Conservation (phyloP, 257 asterid genomes). For the Misopates orontium region DNA sequence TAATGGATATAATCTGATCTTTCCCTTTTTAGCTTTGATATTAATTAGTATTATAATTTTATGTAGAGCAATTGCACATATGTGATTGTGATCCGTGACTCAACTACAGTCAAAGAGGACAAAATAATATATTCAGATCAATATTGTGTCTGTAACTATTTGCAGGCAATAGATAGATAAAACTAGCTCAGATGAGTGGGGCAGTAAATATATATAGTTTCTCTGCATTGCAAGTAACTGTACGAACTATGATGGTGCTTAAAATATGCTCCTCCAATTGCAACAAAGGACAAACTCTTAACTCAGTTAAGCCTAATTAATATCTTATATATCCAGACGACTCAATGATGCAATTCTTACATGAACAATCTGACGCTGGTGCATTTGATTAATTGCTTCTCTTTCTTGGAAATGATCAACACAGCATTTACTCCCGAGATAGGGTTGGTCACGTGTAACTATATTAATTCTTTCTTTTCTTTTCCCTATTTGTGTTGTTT, state of each 20-base stretch:
- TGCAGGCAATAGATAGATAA: slow-evolving; percentile 21
- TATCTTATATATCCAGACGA: too few relatives aligned
- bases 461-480: not conserved
- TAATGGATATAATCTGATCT: too few relatives aligned
- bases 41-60: too few relatives aligned
- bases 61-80: too few relatives aligned
- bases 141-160: not conserved
- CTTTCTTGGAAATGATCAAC: slow-evolving; percentile 3
- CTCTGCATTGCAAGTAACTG: slow-evolving; percentile 31
- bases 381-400: slow-evolving; percentile 17
- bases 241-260: slow-evolving; percentile 25
- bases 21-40: too few relatives aligned
- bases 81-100: too few relatives aligned
- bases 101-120: slow-evolving; percentile 37
- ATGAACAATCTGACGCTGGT: slow-evolving; percentile 19
- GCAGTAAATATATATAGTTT: slow-evolving; percentile 25
- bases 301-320: too few relatives aligned
- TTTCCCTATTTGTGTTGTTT: too few relatives aligned
- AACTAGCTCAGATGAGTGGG: too few relatives aligned
- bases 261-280: slow-evolving; percentile 33
- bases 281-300: slow-evolving; percentile 36
- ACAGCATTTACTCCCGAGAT: slow-evolving; percentile 1
- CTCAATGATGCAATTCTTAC: slow-evolving; percentile 35
- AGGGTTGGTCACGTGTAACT: slow-evolving; percentile 18
- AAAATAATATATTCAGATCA: not conserved